A percentile compares a stretch with the other conserved stretches of the same genome.
Conservation (phyloP, 2,329 filamentous ascomycete genomes). For the Malbranchea zuffiana region DNA sequence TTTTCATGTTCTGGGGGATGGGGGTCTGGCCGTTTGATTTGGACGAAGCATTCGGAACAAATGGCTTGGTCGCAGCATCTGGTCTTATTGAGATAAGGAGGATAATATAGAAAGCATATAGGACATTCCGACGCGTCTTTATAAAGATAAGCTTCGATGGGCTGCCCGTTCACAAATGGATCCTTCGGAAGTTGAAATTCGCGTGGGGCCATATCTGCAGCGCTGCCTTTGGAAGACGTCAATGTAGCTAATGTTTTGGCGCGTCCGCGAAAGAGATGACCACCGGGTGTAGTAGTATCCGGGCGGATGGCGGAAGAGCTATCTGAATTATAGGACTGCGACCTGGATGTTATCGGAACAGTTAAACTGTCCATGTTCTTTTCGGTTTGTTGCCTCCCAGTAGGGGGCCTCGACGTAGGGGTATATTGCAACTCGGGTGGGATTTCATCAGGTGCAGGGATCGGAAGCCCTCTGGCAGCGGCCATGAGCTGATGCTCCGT, state of each 20-base stretch:
- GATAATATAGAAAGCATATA: conserved; percentile 94
- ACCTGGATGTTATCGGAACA: conserved; percentile 66
- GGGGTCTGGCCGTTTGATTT: conserved; percentile 90
- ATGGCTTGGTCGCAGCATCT: conserved; percentile 93
- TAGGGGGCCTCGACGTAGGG: conserved; percentile 39
- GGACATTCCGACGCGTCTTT: conserved; percentile 85
- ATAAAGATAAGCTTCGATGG: conserved; percentile 84
- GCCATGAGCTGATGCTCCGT: conserved; percentile 92
- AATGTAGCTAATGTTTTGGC: conserved; percentile 82
- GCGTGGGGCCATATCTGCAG: conserved; percentile 61
- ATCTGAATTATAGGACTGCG: conserved; percentile 70
- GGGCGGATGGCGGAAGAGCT: conserved; percentile 52
- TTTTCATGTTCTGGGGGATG: conserved; percentile 70
- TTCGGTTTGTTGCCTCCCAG: conserved; percentile 42
- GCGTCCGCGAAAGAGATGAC: conserved; percentile 60
- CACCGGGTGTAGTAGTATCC: conserved; percentile 38
- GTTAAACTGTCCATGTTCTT: conserved; percentile 60
- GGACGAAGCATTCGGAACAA: conserved; percentile 97
- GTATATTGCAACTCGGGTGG: conserved; percentile 55
- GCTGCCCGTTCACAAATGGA: conserved; percentile 86
- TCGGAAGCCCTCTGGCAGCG: conserved; percentile 68
- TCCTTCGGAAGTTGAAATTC: conserved; percentile 73
- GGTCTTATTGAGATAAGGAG: conserved; percentile 85
- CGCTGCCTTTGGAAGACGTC: conserved; percentile 62
- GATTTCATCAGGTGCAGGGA: conserved; percentile 74